Evolutionary conservation across 768 basidiomycete species (phyloP), one percentile per base, ranked within the genome.

Genomic region (Russula olivacea): DNA sequence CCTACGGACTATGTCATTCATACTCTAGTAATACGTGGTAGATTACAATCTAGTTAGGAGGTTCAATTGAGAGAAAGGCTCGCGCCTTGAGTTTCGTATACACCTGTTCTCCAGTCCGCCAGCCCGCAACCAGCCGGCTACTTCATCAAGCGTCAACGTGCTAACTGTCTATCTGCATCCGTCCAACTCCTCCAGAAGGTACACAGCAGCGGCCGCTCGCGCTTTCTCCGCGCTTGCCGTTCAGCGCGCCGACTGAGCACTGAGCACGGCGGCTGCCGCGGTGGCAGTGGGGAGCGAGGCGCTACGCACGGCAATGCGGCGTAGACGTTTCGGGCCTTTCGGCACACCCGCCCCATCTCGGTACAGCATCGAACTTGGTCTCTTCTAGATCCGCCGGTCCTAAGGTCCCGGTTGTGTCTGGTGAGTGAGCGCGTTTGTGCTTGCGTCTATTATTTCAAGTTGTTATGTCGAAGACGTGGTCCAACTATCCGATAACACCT

Each of bases 351-450:
- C 14, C 10, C 23, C 38, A 19, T 34, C 2, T 21, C 40, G 1
- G n/a, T 14, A 3, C 28, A 51, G 9, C 5, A 30, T 30, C 30
- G 7, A 14, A 45, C 19, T 38, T 53, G 12, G 19, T 21, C 21
- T 32, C 32, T 25, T 47, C 53, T 19, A 23, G n/a, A 23, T 47
- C n/a, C 10, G 21, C 21, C 51, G 23, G 32, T 11, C 17, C 21
- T 15, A 9, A 38, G 3, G 19, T 15, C n/a, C 41, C 32, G 2
- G 32, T 32, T 9, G 25, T 30, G 23, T 17, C 15, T 15, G 19
- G 54, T 30, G 66, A 66, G 12, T 36, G 61, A 19, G 49, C 43
- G 11, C 55, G 48, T 23, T 60, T 61, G 11, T 65, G 67, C 28
- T 66, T 66, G 23, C 55, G 53, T 23, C 32, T 30, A 4, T 55